Conservation (phyloP, 768 basidiomycete species). For the Lentinula lateritia region DNA sequence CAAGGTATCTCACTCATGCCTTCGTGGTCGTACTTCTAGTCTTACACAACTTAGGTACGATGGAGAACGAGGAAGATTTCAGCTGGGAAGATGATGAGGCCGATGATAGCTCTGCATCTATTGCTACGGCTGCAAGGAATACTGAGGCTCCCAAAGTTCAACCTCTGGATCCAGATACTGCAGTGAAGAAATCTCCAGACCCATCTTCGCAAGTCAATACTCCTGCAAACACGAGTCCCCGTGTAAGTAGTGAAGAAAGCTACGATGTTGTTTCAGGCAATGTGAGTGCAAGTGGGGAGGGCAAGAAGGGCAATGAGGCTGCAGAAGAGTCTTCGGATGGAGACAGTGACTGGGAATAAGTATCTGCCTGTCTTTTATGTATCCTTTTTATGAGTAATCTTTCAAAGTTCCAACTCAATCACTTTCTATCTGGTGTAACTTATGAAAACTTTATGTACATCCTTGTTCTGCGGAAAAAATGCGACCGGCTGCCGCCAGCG, state of each 20-base stretch:
- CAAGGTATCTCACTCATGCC: conserved; percentile 39
- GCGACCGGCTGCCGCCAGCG: background rate
- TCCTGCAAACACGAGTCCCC: conserved; percentile 34
- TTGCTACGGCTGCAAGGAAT: background rate
- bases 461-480: background rate
- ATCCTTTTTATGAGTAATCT: background rate
- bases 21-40: background rate
- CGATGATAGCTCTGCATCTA: background rate
- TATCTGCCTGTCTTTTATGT: background rate
- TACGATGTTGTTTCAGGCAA: conserved; percentile 63
- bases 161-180: background rate
- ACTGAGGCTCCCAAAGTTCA: background rate
- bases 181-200: conserved; percentile 25
- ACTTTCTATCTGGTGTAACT: background rate
- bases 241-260: conserved; percentile 60
- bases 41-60: conserved; percentile 36
- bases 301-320: conserved; percentile 16
- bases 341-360: conserved; percentile 8
- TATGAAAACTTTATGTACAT: too few species aligned
- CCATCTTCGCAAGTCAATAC: conserved; percentile 30
- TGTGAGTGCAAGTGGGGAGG: conserved; percentile 36
- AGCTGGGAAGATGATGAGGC: conserved; percentile 18
- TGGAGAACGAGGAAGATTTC: conserved; percentile 80
- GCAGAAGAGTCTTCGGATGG: conserved; percentile 1
- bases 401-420: background rate